A percentile compares a stretch with the other conserved stretches of the same genome.
Evolutionary conservation across 371 early-diverging fungal genomes (phyloP).

Genomic region (Rhizomucor miehei): DNA sequence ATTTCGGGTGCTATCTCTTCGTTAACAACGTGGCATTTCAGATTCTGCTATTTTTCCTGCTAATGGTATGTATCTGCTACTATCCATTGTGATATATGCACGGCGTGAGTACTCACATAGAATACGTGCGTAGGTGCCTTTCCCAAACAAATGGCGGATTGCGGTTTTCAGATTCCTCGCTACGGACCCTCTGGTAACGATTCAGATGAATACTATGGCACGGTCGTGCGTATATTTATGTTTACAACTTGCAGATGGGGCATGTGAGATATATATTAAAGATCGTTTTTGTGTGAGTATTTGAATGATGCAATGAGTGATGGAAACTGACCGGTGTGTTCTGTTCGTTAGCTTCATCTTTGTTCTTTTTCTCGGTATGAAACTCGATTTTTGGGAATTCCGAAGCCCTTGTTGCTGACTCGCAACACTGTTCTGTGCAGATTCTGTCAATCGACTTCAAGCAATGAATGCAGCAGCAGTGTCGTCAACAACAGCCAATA

Average conservation of each 20-base stretch:
- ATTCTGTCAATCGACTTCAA: slow-evolving; percentile 10
- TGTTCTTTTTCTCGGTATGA: slow-evolving; percentile 12
- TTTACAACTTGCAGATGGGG: slow-evolving; percentile 1
- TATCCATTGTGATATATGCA: neutral
- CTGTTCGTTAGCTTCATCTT: slow-evolving; percentile 11
- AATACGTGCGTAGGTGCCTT: neutral
- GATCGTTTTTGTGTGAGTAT: slow-evolving; percentile 15
- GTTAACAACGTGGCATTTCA: neutral
- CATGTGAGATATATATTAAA: slow-evolving; percentile 9
- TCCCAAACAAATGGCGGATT: slow-evolving; percentile 9
- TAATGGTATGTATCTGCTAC: slow-evolving; percentile 5
- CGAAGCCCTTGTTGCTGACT: too few species aligned
- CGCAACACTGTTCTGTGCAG: slow-evolving; percentile 2
- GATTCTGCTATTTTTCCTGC: slow-evolving; percentile 7
- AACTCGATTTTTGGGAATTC: too few species aligned
- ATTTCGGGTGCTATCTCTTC: neutral
- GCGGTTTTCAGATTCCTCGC: slow-evolving; percentile 6
- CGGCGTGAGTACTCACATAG: neutral
- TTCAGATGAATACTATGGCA: too few species aligned
- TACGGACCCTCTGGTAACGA: slow-evolving; percentile 6
- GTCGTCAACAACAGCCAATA: neutral
- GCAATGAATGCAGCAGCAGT: slow-evolving; percentile 2
- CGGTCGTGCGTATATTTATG: too few species aligned
- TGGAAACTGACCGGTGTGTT: neutral
- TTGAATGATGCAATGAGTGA: neutral